Evolutionary conservation across 2,329 filamentous ascomycete genomes (phyloP).

Genomic region (Aspergillus felis): DNA sequence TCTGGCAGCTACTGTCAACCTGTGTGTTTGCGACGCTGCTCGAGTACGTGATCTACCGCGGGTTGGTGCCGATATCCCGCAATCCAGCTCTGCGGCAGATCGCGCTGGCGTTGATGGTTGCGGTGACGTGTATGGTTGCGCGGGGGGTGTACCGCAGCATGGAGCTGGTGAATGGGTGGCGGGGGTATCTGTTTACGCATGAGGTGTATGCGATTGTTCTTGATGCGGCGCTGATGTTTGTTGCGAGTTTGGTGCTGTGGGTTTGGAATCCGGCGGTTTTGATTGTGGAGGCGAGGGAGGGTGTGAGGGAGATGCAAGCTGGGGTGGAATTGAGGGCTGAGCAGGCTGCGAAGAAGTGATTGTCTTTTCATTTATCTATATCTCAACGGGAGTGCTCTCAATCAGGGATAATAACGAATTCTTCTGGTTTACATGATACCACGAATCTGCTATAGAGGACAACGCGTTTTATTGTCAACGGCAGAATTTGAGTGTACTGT

Average conservation of each 20-base stretch:
- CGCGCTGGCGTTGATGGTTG: slow-evolving; percentile 19
- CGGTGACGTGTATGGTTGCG: slow-evolving; percentile 34
- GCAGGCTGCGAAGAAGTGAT: too few relatives aligned
- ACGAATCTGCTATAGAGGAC: too few relatives aligned
- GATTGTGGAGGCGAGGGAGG: background rate
- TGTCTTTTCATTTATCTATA: too few relatives aligned
- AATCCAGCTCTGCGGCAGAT: slow-evolving; percentile 30
- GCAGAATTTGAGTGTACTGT: too few relatives aligned
- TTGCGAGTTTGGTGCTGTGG: slow-evolving; percentile 2
- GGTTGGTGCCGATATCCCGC: slow-evolving; percentile 35
- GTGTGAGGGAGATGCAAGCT: background rate
- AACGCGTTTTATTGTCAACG: too few relatives aligned
- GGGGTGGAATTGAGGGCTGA: too few relatives aligned
- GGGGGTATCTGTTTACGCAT: slow-evolving; percentile 23
- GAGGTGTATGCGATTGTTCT: slow-evolving; percentile 30
- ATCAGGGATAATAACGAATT: too few relatives aligned
- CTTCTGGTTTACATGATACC: too few relatives aligned
- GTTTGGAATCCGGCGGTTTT: background rate
- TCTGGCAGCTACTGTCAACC: slow-evolving; percentile 50
- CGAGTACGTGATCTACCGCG: background rate
- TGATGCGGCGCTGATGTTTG: slow-evolving; percentile 27
- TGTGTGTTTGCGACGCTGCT: background rate
- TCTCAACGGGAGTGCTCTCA: too few relatives aligned
- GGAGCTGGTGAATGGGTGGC: slow-evolving; percentile 43
- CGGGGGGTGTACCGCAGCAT: slow-evolving; percentile 42